phyloP scores from a whole-genome alignment of 2,329 filamentous ascomycete genomes.

The Fusarium nanum region DNA sequence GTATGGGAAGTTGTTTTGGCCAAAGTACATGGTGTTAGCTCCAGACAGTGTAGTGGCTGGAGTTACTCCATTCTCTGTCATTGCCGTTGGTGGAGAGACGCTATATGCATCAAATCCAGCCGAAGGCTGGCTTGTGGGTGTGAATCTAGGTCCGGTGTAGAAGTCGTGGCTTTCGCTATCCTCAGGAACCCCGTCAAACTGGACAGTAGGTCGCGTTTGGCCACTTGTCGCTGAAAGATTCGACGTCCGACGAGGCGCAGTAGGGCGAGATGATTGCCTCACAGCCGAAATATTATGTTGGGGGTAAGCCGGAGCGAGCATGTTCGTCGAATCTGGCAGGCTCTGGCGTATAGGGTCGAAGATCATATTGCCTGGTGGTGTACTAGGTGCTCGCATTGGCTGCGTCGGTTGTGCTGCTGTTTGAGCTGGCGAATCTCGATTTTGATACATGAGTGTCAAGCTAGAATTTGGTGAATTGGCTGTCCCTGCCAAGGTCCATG shows the following conservation, averaged over 20 bases:
- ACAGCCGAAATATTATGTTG: slow-evolving; percentile 62
- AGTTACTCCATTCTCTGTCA: slow-evolving; percentile 50
- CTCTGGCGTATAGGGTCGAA: slow-evolving; percentile 70
- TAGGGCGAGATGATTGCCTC: slow-evolving; percentile 56
- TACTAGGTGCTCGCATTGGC: slow-evolving; percentile 53
- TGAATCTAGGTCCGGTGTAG: slow-evolving; percentile 52
- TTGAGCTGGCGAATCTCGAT: slow-evolving; percentile 43
- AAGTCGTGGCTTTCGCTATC: slow-evolving; percentile 51
- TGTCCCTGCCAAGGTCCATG: slow-evolving; percentile 88
- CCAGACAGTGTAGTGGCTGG: slow-evolving; percentile 28
- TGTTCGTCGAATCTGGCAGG: slow-evolving; percentile 60
- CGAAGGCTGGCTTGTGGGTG: slow-evolving; percentile 56
- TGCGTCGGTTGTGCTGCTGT: slow-evolving; percentile 19
- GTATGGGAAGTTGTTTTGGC: slow-evolving; percentile 44
- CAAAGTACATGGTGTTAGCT: slow-evolving; percentile 45
- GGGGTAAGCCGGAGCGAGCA: slow-evolving; percentile 63
- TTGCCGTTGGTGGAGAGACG: slow-evolving; percentile 57
- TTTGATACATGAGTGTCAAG: slow-evolving; percentile 82
- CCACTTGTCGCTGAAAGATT: slow-evolving; percentile 35
- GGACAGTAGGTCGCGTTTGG: slow-evolving; percentile 42
- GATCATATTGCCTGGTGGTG: slow-evolving; percentile 68
- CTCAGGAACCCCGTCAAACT: slow-evolving; percentile 48
- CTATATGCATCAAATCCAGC: slow-evolving; percentile 58
- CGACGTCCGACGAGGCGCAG: slow-evolving; percentile 44
- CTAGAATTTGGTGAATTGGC: slow-evolving; percentile 88